Conservation (phyloP, 2,329 filamentous ascomycete genomes). For the Phaeosphaeriaceae sp. region DNA sequence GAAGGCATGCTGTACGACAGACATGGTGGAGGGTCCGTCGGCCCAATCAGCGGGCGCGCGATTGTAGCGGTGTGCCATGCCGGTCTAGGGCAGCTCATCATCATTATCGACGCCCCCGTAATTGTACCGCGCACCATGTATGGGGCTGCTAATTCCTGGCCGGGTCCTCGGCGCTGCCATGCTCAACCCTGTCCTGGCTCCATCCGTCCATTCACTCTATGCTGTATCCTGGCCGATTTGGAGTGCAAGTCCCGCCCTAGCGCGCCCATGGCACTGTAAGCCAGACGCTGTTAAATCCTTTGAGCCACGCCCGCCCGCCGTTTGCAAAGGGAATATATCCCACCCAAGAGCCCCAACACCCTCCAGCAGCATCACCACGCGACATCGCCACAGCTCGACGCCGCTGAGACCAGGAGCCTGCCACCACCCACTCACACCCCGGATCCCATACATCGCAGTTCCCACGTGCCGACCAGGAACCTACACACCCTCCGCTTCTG, state of each 20-base stretch:
- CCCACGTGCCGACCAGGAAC: conserved; percentile 16
- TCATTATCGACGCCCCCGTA: conserved; percentile 25
- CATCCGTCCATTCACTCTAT: conserved; percentile 12
- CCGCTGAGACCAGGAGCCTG: conserved; percentile 37
- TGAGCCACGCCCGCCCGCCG: conserved; percentile 17
- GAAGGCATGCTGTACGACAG: conserved; percentile 6
- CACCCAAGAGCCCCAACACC: conserved; percentile 15
- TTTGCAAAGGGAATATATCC: conserved; percentile 17
- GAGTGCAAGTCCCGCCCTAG: conserved; percentile 14
- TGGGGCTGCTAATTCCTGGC: conserved; percentile 33
- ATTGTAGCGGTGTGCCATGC: conserved; percentile 23
- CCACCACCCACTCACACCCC: conserved; percentile 26
- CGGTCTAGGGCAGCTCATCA: conserved; percentile 11
- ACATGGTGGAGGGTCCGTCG: not conserved
- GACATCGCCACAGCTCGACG: conserved; percentile 8
- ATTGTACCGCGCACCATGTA: conserved; percentile 20
- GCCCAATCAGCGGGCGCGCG: conserved; percentile 19
- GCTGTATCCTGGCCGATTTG: not conserved
- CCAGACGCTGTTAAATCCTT: conserved; percentile 12
- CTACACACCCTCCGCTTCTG: conserved; percentile 27
- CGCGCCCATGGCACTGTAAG: conserved; percentile 3
- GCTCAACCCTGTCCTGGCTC: not conserved
- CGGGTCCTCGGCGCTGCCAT: conserved; percentile 18
- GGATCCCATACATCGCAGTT: conserved; percentile 12
- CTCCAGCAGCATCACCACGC: conserved; percentile 23